Base-by-base conservation (phyloP, 2,329 filamentous ascomycete species). In the Lecanicillium sp. region DNA sequence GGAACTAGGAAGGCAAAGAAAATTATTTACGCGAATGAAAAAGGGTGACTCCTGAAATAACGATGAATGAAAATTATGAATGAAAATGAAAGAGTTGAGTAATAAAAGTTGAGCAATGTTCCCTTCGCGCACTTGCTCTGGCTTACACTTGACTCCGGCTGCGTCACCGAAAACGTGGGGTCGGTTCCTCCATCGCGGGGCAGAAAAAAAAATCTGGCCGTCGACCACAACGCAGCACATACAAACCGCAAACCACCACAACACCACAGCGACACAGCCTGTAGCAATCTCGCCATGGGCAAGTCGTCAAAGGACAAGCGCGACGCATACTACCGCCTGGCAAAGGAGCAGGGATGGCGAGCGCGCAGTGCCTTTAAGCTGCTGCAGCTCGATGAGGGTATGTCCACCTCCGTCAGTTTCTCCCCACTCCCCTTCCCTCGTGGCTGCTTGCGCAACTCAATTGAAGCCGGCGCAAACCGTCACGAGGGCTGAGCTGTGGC, bases 241-340 rank as follows among this genome's bases (percentile, higher is more conserved):
- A 11, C 36, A 27, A 20, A 48, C 5, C 49, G 17, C 27, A 30
- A 30, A 15, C 33, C 20, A 17, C 14, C n/a, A 20, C 19, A 19
- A n/a, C 21, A 14, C 12, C 43, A 8, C 21, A 23, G 67, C n/a
- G n/a, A n/a, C n/a, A n/a, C n/a, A n/a, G n/a, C n/a, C n/a, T n/a
- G n/a, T n/a, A n/a, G n/a, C n/a, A n/a, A n/a, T n/a, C n/a, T n/a
- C n/a, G n/a, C 37, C 24, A 95, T 95, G 90, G 90, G 90, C 1
- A 97, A 97, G 66, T 95, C 93, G 1, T 97, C 91, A 40, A 98
- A 98, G 68, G 93, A 98, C 64, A 98, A 98, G 71, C 87, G 93
- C 45, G 93, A 98, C 66, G 90, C 90, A 38, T 98, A 98, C 70
- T 98, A 98, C 63, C 82, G 93, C 46, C 86, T 98, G 8, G 93